Base-by-base conservation (phyloP, 2,329 filamentous ascomycete species). In the Aspergillus brunneoviolaceus region DNA sequence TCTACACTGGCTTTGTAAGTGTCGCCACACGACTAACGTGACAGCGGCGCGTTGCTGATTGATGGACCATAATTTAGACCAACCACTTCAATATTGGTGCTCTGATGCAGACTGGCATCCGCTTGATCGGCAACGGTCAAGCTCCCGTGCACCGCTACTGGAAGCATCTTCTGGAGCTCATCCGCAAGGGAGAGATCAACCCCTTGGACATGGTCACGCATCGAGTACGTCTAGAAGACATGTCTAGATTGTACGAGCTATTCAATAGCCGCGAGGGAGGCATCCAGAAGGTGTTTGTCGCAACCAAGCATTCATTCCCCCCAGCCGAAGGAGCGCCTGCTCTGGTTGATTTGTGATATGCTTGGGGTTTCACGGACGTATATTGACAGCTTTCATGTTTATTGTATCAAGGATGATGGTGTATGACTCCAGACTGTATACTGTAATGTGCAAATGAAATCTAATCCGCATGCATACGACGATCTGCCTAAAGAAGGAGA, bases 21-120 rank as follows among this genome's bases (percentile, higher is more conserved):
- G 16, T 21, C 9, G 33, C 23, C n/a, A 23, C 48, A 16, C 11
- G n/a, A 39, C 29, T 51, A 14, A 23, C 21, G 10, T 14, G 27
- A 12, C 5, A n/a, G 16, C 35, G 2, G 12, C n/a, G 11, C 9
- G 25, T 16, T 33, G 9, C 29, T n/a, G 27, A 48, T 61, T 63
- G 9, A 56, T 14, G 7, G 10, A 49, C 7, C 27, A 29, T 3
- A 10, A 2, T 10, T 57, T 63, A 88, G 83, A 91, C 88, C 23
- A 92, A 92, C 76, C 89, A 91, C 74, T 91, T 94, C 81, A 91
- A 91, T 76, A 87, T 94, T 66, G 91, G 92, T 10, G 87, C 90
- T 0, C 72, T 96, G 14, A 96, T 96, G 91, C 87, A 96, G 77
- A 87, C 90, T 33, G 91, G 91, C n/a, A 86, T 96, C 66, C 87